phyloP scores from a whole-genome alignment of 306 rosid genomes.

The Ormosia emarginata region DNA sequence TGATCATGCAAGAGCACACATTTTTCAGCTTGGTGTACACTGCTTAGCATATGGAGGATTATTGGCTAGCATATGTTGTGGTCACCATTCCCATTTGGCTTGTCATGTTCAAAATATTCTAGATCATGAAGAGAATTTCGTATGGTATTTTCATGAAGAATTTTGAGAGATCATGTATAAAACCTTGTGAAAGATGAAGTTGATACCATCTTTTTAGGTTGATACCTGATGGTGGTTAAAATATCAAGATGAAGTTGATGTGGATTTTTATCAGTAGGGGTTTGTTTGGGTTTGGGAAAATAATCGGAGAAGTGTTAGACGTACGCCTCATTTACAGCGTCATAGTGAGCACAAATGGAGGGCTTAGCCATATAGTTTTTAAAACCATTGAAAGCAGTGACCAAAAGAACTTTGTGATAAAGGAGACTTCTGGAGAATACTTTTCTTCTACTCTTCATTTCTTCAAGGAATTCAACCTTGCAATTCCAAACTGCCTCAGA shows the following conservation, averaged over 20 bases:
- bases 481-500: no score
- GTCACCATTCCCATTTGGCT: constrained; percentile 37
- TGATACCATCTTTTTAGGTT: not conserved
- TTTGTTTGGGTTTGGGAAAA: not conserved
- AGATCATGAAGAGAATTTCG: constrained; percentile 9
- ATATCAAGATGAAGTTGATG: not conserved
- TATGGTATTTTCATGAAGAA: not conserved
- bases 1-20: constrained; percentile 16
- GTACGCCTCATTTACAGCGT: not conserved
- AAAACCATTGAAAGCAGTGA: not conserved
- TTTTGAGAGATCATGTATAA: not conserved
- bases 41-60: constrained; percentile 66
- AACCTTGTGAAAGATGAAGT: not conserved
- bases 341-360: not conserved
- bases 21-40: constrained; percentile 53
- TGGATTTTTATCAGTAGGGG: not conserved
- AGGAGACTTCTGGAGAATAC: no score
- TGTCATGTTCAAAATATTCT: constrained; percentile 38
- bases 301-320: not conserved
- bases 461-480: no score
- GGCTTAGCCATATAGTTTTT: not conserved
- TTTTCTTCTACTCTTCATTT: no score
- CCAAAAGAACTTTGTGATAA: not conserved
- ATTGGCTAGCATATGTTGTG: constrained; percentile 54
- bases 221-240: not conserved